Evolutionary conservation across 2,329 filamentous ascomycete species (phyloP), one percentile per base, ranked within the genome.

Genomic region (Fusarium subglutinans): DNA sequence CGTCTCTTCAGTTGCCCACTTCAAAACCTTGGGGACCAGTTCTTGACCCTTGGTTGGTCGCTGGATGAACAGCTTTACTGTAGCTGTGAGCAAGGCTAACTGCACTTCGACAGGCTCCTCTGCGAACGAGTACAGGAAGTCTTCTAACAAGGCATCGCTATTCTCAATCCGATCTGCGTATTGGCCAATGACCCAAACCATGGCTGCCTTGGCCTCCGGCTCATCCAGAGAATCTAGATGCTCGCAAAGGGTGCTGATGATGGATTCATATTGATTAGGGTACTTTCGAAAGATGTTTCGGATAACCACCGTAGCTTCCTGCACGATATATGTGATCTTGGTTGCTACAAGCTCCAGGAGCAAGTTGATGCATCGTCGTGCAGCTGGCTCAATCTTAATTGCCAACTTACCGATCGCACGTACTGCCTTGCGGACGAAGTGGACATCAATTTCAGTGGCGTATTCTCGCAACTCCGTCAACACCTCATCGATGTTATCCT

Each of bases 261-360:
- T 98, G 70, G 93, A 96, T 83, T 99, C 96, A 83, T 99, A 99
- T 81, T 98, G 94, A 81, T 99, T 98, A 14, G 96, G 96, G 79
- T 99, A 99, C 84, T 98, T 98, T 77, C 96, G 92, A 89, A 99
- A 99, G 79, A 99, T 99, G 82, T 99, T 99, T 76, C 95, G 93
- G 80, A 99, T 99, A 33, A 99, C 96, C 10, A 99, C 96, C 1
- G 96, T 99, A 22, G 96, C 96, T 86, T 99, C 96, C 83, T 99
- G 96, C 2, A 99, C 96, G 76, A 99, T 99, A 80, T 99, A 99
- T 1, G 95, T 97, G 62, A 99, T 92, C 84, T 98, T 98, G n/a
- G 96, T 98, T 35, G 95, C 93, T 53, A 99, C 96, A 45, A 99
- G 89, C 72, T 98, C 95, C 26, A 99, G 88, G 2, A 99, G 87